These are phyloP conservation scores for Verticillium tricorpus DNA, from an alignment of 2,329 filamentous ascomycete genomes.

Conservation along the genomic window DNA sequence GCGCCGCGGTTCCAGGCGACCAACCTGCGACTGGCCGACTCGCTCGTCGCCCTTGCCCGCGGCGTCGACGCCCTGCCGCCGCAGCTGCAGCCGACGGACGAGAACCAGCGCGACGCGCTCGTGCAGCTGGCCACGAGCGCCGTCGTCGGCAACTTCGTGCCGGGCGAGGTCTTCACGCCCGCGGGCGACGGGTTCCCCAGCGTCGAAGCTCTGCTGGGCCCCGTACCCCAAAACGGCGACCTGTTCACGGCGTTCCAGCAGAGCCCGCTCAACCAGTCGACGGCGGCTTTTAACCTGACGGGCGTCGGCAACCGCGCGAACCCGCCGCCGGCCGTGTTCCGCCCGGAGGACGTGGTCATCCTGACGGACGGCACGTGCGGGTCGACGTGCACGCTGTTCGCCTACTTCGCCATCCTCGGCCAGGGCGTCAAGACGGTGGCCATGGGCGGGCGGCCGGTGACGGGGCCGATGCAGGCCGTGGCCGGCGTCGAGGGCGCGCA, in stretches of 20 bases:
- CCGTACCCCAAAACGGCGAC: slow-evolving; percentile 35
- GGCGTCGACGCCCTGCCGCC: slow-evolving; percentile 24
- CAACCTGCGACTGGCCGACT: slow-evolving; percentile 45
- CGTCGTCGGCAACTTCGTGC: slow-evolving; percentile 38
- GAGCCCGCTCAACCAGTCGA: slow-evolving; percentile 31
- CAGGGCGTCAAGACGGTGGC: slow-evolving; percentile 42
- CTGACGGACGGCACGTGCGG: slow-evolving; percentile 51
- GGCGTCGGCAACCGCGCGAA: slow-evolving; percentile 35
- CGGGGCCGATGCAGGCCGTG: slow-evolving; percentile 42
- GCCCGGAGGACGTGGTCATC: slow-evolving; percentile 46
- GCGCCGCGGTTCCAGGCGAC: slow-evolving; percentile 42
- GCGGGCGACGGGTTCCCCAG: slow-evolving; percentile 23
- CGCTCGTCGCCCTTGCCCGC: slow-evolving; percentile 37
- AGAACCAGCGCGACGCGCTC: slow-evolving; percentile 24
- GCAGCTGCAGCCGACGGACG: slow-evolving; percentile 21
- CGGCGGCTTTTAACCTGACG: slow-evolving; percentile 33
- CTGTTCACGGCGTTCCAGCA: slow-evolving; percentile 42
- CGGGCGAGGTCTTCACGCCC: slow-evolving; percentile 44
- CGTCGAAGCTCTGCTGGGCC: slow-evolving; percentile 24
- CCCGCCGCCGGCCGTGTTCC: slow-evolving; percentile 41
- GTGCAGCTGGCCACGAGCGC: slow-evolving; percentile 41
- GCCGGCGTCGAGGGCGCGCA: slow-evolving; percentile 43
- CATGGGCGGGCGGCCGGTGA: slow-evolving; percentile 39
- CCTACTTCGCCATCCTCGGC: slow-evolving; percentile 47
- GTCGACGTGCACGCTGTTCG: slow-evolving; percentile 51